Evolutionary conservation across 2,329 filamentous ascomycete species (phyloP).

Genomic region (Penicillium fuscoglaucum): DNA sequence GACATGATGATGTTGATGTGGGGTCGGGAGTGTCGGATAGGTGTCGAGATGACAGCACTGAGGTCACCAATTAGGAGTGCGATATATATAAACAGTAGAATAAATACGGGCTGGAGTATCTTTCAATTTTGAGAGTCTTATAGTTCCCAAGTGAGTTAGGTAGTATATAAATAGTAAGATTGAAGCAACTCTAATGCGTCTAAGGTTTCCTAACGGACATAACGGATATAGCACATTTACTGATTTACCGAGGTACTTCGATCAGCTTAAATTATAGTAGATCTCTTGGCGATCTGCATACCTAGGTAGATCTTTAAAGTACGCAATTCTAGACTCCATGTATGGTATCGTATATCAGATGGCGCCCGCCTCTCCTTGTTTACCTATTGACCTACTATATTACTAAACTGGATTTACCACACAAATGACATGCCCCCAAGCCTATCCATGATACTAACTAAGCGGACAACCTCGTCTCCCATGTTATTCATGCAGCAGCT

Average conservation of each 20-base stretch:
- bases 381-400: too few relatives aligned
- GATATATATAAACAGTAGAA: background rate
- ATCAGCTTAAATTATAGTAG: too few relatives aligned
- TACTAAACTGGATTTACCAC: background rate
- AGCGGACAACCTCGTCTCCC: background rate
- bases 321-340: background rate
- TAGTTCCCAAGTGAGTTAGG: background rate
- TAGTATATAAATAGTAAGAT: background rate
- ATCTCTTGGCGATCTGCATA: background rate
- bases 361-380: too few relatives aligned
- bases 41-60: background rate
- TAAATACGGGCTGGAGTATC: background rate
- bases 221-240: background rate
- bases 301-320: background rate
- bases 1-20: background rate
- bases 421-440: background rate
- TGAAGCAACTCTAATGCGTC: background rate
- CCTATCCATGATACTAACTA: background rate
- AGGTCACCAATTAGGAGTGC: background rate
- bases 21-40: background rate
- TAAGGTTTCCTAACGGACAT: background rate
- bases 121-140: background rate
- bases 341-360: background rate
- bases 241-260: background rate
- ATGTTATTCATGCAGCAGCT: background rate